phyloP scores from a whole-genome alignment of 1,284 basidiomycete genomes.

The Ganoderma resinaceum region DNA sequence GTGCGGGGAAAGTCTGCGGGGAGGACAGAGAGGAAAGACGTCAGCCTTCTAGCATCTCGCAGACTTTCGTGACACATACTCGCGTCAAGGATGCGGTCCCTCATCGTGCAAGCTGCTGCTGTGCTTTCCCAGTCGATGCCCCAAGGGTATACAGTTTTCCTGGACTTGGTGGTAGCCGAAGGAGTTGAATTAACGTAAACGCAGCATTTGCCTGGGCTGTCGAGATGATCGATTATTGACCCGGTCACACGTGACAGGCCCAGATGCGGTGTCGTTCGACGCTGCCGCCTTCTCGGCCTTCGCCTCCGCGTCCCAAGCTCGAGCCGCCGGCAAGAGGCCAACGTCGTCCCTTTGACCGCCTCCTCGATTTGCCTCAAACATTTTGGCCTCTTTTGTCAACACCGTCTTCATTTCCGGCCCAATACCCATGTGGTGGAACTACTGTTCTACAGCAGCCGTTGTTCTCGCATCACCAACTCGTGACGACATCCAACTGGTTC shows the following conservation, averaged over 20 bases:
- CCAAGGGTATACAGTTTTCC: neutral
- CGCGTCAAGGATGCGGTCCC: slow-evolving; percentile 63
- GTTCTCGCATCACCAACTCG: slow-evolving; percentile 13
- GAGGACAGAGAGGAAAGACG: slow-evolving; percentile 6
- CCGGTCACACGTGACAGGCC: slow-evolving; percentile 29
- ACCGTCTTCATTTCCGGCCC: neutral
- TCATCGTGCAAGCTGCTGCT: slow-evolving; percentile 47
- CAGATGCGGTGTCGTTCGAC: slow-evolving; percentile 20
- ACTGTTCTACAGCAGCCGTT: slow-evolving; percentile 3
- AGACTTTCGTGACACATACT: slow-evolving; percentile 49
- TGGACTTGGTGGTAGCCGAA: slow-evolving; percentile 3
- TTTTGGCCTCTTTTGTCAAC: slow-evolving; percentile 1
- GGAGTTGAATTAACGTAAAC: slow-evolving; percentile 24
- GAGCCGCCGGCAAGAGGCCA: neutral
- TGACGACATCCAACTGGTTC: slow-evolving; percentile 19
- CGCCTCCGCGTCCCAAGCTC: neutral
- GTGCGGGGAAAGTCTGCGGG: slow-evolving; percentile 78
- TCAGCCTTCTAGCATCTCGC: slow-evolving; percentile 17
- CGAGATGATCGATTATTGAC: slow-evolving; percentile 23
- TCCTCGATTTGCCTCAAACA: slow-evolving; percentile 9
- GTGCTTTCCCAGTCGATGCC: slow-evolving; percentile 9
- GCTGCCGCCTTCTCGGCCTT: slow-evolving; percentile 7
- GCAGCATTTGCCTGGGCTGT: slow-evolving; percentile 4
- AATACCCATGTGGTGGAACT: neutral
- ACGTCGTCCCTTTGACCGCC: slow-evolving; percentile 2